These are phyloP conservation scores for Fomitopsis pinicola DNA, from an alignment of 1,284 basidiomycete genomes.

Conservation along the genomic window DNA sequence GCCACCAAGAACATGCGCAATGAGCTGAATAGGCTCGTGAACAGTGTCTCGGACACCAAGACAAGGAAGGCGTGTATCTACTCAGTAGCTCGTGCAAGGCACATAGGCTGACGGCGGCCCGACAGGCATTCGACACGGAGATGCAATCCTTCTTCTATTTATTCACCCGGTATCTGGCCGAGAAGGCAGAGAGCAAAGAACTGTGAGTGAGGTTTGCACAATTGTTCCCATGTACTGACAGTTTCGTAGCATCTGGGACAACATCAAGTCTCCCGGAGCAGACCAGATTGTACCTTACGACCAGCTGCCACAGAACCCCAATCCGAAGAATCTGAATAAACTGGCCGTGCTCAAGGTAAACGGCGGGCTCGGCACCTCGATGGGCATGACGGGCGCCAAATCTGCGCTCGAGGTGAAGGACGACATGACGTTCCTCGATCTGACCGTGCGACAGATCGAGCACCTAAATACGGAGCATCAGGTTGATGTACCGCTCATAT, in stretches of 20 bases:
- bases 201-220: slow-evolving; percentile 55
- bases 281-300: slow-evolving; percentile 91
- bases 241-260: slow-evolving; percentile 84
- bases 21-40: slow-evolving; percentile 92
- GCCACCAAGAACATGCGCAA: slow-evolving; percentile 98
- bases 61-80: slow-evolving; percentile 73
- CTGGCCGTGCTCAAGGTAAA: slow-evolving; percentile 99
- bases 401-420: slow-evolving; percentile 89
- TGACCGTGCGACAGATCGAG: slow-evolving; percentile 95
- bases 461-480: slow-evolving; percentile 68
- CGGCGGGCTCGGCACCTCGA: slow-evolving; percentile 95
- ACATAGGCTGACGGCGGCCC: background rate
- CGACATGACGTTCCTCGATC: slow-evolving; percentile 98
- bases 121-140: slow-evolving; percentile 91
- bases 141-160: slow-evolving; percentile 99
- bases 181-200: slow-evolving; percentile 91
- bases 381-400: slow-evolving; percentile 95
- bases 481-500: slow-evolving; percentile 91
- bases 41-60: slow-evolving; percentile 69
- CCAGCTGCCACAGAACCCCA: slow-evolving; percentile 56
- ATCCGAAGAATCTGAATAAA: slow-evolving; percentile 79
- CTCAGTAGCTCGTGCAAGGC: background rate
- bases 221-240: background rate
- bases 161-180: slow-evolving; percentile 94
- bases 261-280: slow-evolving; percentile 88